Evolutionary conservation across 2,329 filamentous ascomycete species (phyloP).

Genomic region (Verticillium dahliae): DNA sequence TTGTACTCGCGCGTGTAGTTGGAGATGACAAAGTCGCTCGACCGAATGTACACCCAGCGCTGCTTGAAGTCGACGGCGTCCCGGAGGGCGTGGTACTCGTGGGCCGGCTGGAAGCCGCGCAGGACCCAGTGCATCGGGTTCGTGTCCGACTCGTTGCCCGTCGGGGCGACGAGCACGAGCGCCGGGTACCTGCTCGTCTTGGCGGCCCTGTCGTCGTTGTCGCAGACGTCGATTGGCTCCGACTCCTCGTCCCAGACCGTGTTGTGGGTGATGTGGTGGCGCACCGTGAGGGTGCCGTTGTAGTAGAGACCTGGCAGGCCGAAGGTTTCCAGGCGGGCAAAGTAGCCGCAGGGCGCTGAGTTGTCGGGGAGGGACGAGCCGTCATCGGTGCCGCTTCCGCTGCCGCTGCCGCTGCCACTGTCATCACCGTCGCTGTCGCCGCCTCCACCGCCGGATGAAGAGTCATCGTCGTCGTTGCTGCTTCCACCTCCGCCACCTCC

Average conservation of each 20-base stretch:
- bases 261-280: constrained; percentile 8
- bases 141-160: constrained; percentile 10
- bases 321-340: neutral
- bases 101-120: constrained; percentile 6
- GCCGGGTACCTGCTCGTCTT: constrained; percentile 11
- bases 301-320: constrained; percentile 12
- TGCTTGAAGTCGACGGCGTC: constrained; percentile 8
- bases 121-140: constrained; percentile 13
- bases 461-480: neutral
- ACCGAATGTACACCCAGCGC: constrained; percentile 11
- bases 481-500: neutral
- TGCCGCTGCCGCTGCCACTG: no score
- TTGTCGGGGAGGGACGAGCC: neutral
- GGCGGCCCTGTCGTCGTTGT: constrained; percentile 5
- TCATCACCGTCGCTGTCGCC: neutral
- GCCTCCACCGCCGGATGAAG: neutral
- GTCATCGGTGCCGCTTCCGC: neutral
- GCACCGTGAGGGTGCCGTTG: constrained; percentile 11
- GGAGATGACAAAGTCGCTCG: constrained; percentile 10
- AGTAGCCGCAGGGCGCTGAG: neutral
- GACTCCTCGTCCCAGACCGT: constrained; percentile 5
- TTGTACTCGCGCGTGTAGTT: neutral
- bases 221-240: constrained; percentile 3
- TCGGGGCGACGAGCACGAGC: constrained; percentile 8
- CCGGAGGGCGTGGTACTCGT: neutral